Conservation (phyloP, 2,329 filamentous ascomycete species). For the Thermochaetoides dissita region DNA sequence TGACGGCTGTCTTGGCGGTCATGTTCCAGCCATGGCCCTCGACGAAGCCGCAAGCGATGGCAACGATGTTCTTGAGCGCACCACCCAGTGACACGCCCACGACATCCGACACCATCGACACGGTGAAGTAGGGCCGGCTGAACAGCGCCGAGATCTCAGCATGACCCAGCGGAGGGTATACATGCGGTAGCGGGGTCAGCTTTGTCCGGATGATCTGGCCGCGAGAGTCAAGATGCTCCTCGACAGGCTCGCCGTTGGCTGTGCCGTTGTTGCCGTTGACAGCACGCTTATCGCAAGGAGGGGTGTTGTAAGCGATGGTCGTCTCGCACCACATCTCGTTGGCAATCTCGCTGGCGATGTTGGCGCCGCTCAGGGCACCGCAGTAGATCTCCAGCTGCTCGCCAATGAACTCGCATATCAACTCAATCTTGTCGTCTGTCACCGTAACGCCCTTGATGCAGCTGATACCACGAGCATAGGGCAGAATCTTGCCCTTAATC, state of each 20-base stretch:
- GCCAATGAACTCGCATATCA: conserved; percentile 93
- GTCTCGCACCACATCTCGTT: conserved; percentile 95
- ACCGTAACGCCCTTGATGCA: conserved; percentile 98
- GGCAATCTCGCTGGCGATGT: conserved; percentile 91
- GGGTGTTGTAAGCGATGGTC: conserved; percentile 90
- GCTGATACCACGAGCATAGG: conserved; percentile 83
- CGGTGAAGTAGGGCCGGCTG: conserved; percentile 94
- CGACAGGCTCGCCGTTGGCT: conserved; percentile 25
- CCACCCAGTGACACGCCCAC: conserved; percentile 90
- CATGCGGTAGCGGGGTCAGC: conserved; percentile 60
- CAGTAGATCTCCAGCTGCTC: conserved; percentile 89
- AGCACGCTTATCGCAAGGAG: conserved; percentile 64
- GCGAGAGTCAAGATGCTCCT: conserved; percentile 54
- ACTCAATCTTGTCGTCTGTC: conserved; percentile 65
- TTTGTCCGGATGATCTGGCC: conserved; percentile 54
- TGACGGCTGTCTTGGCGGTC: conserved; percentile 96
- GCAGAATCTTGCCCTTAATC: conserved; percentile 75
- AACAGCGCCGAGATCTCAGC: conserved; percentile 72
- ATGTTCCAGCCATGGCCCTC: conserved; percentile 95
- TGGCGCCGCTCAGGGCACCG: conserved; percentile 86
- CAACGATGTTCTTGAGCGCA: conserved; percentile 93
- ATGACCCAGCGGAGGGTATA: conserved; percentile 81
- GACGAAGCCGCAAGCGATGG: conserved; percentile 85
- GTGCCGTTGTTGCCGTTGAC: conserved; percentile 40
- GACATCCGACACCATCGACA: conserved; percentile 87